phyloP scores from a whole-genome alignment of 1,284 basidiomycete species.

The Trametes versicolor region DNA sequence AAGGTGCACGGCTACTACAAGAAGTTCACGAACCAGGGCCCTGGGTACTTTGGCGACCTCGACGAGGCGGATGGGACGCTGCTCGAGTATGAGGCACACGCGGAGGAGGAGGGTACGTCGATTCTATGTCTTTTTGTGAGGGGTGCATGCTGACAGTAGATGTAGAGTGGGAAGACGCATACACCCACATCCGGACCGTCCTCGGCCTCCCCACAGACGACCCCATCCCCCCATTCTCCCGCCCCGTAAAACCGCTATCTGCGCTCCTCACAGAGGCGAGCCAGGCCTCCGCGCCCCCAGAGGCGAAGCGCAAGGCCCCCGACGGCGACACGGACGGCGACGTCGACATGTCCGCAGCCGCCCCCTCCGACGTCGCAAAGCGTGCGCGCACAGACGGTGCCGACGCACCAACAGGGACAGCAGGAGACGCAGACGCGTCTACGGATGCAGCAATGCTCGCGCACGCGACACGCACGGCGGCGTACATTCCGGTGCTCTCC shows the following conservation, averaged over 20 bases:
- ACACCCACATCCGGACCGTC: constrained; percentile 61
- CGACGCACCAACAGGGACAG: constrained; percentile 21
- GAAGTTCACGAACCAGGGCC: constrained; percentile 90
- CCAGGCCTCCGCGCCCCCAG: constrained; percentile 31
- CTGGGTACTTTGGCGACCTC: constrained; percentile 91
- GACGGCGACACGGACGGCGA: constrained; percentile 49
- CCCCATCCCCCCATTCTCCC: constrained; percentile 62
- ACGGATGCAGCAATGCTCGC: constrained; percentile 51
- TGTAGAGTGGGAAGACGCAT: constrained; percentile 80
- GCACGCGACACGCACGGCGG: constrained; percentile 67
- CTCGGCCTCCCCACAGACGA: constrained; percentile 64
- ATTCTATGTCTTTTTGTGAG: background rate
- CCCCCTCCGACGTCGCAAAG: constrained; percentile 52
- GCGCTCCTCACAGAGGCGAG: constrained; percentile 38
- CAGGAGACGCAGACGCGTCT: constrained; percentile 21
- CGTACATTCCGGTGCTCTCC: constrained; percentile 81
- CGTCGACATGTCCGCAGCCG: constrained; percentile 49
- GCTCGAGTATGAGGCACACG: constrained; percentile 74
- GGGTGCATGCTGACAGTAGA: background rate
- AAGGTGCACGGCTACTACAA: constrained; percentile 83
- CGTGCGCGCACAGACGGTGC: constrained; percentile 49
- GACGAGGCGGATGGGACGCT: constrained; percentile 85
- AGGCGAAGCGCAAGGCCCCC: constrained; percentile 62
- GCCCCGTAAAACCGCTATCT: constrained; percentile 45
- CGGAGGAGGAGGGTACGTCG: constrained; percentile 78